Evolutionary conservation across 768 basidiomycete genomes (phyloP).

Genomic region (Hysterangium stoloniferum): DNA sequence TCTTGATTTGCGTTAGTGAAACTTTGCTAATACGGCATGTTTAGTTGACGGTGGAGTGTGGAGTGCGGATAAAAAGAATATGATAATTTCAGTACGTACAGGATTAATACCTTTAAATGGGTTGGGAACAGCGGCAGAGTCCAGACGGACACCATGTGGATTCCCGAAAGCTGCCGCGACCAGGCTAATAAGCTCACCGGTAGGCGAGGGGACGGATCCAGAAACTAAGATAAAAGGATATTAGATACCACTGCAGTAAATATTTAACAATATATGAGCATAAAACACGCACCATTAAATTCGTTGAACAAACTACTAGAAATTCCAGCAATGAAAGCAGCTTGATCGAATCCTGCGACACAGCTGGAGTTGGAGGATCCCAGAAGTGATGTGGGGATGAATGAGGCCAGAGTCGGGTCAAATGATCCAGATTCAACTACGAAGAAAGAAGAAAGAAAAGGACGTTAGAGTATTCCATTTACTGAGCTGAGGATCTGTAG

Average conservation of each 20-base stretch:
- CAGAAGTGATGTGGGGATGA: conserved; percentile 36
- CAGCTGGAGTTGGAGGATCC: conserved; percentile 27
- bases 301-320: conserved; percentile 31
- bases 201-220: conserved; percentile 3
- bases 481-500: no score
- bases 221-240: conserved; percentile 1
- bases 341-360: conserved; percentile 30
- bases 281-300: conserved; percentile 10
- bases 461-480: not conserved
- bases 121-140: conserved; percentile 29
- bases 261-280: not conserved
- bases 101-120: conserved; percentile 30
- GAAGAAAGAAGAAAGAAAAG: not conserved
- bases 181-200: conserved; percentile 26
- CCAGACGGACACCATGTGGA: conserved; percentile 16
- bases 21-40: not conserved
- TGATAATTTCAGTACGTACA: not conserved
- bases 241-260: not conserved
- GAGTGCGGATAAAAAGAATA: not conserved
- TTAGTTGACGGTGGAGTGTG: not conserved
- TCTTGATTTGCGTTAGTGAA: conserved; percentile 28
- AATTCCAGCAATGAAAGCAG: conserved; percentile 30
- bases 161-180: conserved; percentile 8
- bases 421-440: conserved; percentile 35
- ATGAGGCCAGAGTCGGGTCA: conserved; percentile 38